phyloP scores from a whole-genome alignment of 2,329 filamentous ascomycete genomes.

The Scolecobasidium constrictum region DNA sequence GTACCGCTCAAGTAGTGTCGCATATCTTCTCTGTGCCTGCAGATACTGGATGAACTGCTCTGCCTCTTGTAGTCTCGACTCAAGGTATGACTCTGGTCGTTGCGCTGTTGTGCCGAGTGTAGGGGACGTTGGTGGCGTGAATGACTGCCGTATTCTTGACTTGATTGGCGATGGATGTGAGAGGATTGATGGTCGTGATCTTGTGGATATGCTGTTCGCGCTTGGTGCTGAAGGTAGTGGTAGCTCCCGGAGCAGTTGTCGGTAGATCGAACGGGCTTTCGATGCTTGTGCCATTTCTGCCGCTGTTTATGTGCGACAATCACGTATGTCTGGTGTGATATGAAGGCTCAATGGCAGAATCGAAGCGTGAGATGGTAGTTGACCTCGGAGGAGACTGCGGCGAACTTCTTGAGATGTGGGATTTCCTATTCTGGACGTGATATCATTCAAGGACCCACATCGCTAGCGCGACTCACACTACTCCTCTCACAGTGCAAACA shows the following conservation, averaged over 20 bases:
- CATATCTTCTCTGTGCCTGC: slow-evolving; percentile 75
- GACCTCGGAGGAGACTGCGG: too few species aligned
- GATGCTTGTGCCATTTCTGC: neutral
- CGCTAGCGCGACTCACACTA: too few species aligned
- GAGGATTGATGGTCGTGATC: slow-evolving; percentile 26
- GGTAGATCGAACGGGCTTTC: slow-evolving; percentile 67
- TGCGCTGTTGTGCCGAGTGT: slow-evolving; percentile 8
- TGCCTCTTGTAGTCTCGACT: slow-evolving; percentile 36
- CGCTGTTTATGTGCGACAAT: too few species aligned
- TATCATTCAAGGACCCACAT: too few species aligned
- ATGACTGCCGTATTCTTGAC: slow-evolving; percentile 53
- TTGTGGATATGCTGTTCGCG: slow-evolving; percentile 18
- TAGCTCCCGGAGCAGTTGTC: slow-evolving; percentile 78
- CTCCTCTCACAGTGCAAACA: too few species aligned
- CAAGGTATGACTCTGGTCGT: neutral
- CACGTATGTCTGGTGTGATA: too few species aligned
- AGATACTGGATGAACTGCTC: slow-evolving; percentile 74
- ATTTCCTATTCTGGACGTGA: too few species aligned
- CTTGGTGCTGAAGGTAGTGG: slow-evolving; percentile 53
- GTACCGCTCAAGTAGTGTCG: slow-evolving; percentile 74
- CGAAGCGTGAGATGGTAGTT: too few species aligned
- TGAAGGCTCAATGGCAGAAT: too few species aligned
- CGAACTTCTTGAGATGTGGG: too few species aligned
- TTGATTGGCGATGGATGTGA: slow-evolving; percentile 57
- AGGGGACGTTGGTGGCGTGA: slow-evolving; percentile 29